Conservation (phyloP, 805 yeast species). For the Metschnikowia colocasiae region DNA sequence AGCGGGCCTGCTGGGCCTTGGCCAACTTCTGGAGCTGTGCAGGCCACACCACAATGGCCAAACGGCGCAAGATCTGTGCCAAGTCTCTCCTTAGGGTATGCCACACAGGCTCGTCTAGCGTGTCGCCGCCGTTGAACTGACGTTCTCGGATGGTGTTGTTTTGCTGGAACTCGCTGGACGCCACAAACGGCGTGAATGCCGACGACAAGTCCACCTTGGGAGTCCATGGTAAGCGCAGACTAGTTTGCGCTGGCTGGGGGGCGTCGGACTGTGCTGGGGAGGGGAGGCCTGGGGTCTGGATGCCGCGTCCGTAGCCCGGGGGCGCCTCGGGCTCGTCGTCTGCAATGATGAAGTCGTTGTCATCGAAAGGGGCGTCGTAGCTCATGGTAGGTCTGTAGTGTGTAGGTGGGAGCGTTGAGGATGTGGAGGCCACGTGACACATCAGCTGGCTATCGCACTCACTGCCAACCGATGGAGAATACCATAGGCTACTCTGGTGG, state of each 20-base stretch:
- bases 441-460: too few species aligned
- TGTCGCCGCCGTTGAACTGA: constrained; percentile 64
- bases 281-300: neutral
- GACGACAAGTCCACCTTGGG: constrained; percentile 18
- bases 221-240: constrained; percentile 10
- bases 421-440: neutral
- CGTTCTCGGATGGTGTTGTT: constrained; percentile 35
- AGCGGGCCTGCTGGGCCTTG: constrained; percentile 28
- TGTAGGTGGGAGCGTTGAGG: neutral
- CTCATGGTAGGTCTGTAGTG: neutral
- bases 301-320: neutral
- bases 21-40: constrained; percentile 38
- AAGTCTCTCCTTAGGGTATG: constrained; percentile 47
- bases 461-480: too few species aligned
- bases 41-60: constrained; percentile 44
- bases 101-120: constrained; percentile 66
- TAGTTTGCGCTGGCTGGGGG: neutral
- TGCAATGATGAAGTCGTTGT: constrained; percentile 30
- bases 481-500: too few species aligned
- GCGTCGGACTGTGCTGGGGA: neutral
- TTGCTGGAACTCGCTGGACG: constrained; percentile 12
- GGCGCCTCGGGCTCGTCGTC: constrained; percentile 23
- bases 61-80: constrained; percentile 32
- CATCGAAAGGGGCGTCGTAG: neutral
- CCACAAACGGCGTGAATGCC: constrained; percentile 18